Evolutionary conservation across 202 grass and related monocot genomes (phyloP), one percentile per base, ranked within the genome.

Genomic region (Dendrocalamus latiflorus): DNA sequence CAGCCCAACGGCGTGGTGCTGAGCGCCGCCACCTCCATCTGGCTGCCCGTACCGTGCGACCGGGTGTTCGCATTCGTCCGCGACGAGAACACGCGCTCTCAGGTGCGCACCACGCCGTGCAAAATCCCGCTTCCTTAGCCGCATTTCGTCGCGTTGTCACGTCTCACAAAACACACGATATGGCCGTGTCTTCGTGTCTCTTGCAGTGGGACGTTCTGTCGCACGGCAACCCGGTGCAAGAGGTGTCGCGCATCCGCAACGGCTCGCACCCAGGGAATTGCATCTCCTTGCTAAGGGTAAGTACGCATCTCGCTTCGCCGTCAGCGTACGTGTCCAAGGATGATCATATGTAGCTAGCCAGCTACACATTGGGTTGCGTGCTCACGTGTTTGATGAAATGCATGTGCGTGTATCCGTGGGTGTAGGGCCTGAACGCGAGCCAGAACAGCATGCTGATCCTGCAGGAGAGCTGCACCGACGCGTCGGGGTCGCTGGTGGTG

Each of bases 391-490:
- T 33, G 67, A 74, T 45, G 34, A 26, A 38, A 22, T 56, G 54
- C 54, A 10, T 56, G 73, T 53, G 28, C 7, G 15, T 54, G 2
- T 56, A 56, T 55, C 20, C 44, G 12, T 21, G 58, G 47, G 65
- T 79, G 58, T 41, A 94, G 91, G 94, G 92, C 41, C 84, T 92
- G 67, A 94, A 88, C 75, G 78, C 90, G n/a, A 90, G 86, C 78
- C 90, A 94, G 86, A 97, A 94, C 81, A 89, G 81, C 86, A 94
- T 92, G 92, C 88, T 94, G 76, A 91, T 94, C 87, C 88, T 97
- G 43, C 94, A 97, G 81, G 94, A 97, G 92, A 94, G 94, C 88
- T 91, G 94, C 86, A 87, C 86, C 0, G 88, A 97, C 65, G 69
- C 91, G 73, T 84, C 91, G 4, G 90, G 94, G 0, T 91, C 92